Evolutionary conservation across 148 eudicot genomes (phyloP), one percentile per base, ranked within the genome.

Genomic region (Pouteria glomerata): DNA sequence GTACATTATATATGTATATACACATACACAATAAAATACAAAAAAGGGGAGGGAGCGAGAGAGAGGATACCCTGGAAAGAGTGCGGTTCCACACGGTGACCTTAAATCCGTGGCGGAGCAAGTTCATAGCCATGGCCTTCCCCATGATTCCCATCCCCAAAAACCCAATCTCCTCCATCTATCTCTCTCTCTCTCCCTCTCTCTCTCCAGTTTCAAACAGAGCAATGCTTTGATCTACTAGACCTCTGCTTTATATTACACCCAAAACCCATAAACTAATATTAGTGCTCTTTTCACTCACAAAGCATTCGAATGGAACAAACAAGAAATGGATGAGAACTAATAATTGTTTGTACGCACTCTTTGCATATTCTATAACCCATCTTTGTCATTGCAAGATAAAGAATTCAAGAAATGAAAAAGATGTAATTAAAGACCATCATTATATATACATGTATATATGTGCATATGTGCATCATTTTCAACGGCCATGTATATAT

Each of bases 21-120:
- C n/a, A n/a, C n/a, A n/a, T n/a, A n/a, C n/a, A n/a, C n/a, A n/a
- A n/a, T n/a, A n/a, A n/a, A n/a, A n/a, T n/a, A n/a, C 44, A 39
- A 39, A 4, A 39, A 39, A 39, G 10, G 10, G 44, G 15, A 31
- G 11, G 59, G 53, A 30, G 26, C 26, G 51, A 24, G 31, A 52
- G 33, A 63, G 30, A 27, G 19, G n/a, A 30, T 74, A 92, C 98
- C 98, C 84, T 87, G 33, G 98, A 88, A 55, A 85, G 90, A 73
- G 97, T 88, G 67, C 98, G 89, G 68, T 93, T 93, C 98, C 98
- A 93, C n/a, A 93, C 97, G 79, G 97, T 90, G 74, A 93, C 82
- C 81, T 88, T 93, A 74, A 84, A 86, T 19, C 91, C 97, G 88
- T 82, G 82, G 41, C 88, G 82, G 33, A 93, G 77, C 85, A 93